A percentile compares a stretch with the other conserved stretches of the same genome.
These are phyloP conservation scores for Fonsecaea nubica DNA, from an alignment of 2,329 filamentous ascomycete genomes.

Conservation along the genomic window DNA sequence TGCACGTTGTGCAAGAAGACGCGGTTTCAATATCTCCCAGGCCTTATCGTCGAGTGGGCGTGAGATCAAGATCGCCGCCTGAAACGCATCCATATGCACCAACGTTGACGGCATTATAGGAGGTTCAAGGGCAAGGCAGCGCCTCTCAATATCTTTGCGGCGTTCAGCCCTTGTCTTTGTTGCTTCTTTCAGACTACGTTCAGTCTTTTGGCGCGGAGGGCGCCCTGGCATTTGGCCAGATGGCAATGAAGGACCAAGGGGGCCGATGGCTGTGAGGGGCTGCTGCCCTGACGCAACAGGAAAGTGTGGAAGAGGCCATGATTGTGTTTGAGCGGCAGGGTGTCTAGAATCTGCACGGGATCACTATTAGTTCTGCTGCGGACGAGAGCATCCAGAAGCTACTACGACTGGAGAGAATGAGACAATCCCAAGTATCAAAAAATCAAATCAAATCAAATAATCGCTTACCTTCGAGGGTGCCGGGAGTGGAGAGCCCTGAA, in stretches of 20 bases:
- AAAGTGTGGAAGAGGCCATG: neutral
- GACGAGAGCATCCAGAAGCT: neutral
- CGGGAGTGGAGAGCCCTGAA: slow-evolving; percentile 3
- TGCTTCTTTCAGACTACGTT: slow-evolving; percentile 30
- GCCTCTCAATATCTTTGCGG: slow-evolving; percentile 73
- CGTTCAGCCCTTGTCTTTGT: slow-evolving; percentile 54
- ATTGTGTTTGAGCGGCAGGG: neutral
- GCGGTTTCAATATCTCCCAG: slow-evolving; percentile 73
- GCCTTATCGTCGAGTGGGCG: slow-evolving; percentile 70
- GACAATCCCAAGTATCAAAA: neutral
- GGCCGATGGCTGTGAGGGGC: neutral
- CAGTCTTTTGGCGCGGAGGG: slow-evolving; percentile 20
- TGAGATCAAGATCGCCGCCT: slow-evolving; percentile 73
- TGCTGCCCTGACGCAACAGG: neutral
- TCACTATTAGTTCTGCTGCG: neutral
- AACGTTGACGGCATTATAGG: slow-evolving; percentile 69
- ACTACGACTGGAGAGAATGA: neutral
- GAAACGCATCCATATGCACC: slow-evolving; percentile 74
- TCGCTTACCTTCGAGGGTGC: slow-evolving; percentile 10
- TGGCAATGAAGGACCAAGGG: neutral
- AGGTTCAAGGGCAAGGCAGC: slow-evolving; percentile 70
- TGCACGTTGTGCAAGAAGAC: slow-evolving; percentile 69
- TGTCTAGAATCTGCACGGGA: neutral
- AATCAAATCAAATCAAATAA: neutral
- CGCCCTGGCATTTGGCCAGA: neutral